Conservation (phyloP, 2,329 filamentous ascomycete species). For the Pestalotiopsis sp. region DNA sequence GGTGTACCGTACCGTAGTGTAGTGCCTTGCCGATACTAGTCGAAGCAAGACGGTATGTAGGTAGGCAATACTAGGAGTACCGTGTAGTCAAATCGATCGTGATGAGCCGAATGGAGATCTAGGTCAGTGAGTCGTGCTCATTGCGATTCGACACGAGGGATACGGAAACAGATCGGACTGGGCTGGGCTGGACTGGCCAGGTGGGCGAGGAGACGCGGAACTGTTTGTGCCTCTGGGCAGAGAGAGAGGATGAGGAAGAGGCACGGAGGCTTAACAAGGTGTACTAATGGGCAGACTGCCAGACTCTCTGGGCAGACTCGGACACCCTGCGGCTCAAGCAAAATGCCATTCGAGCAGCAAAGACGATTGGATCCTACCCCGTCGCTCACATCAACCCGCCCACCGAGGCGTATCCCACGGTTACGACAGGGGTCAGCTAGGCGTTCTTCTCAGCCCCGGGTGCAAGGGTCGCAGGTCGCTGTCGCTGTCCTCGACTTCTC, state of each 20-base stretch:
- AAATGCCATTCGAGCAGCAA: slow-evolving; percentile 2
- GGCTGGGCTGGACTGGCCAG: background rate
- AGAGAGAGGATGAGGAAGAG: background rate
- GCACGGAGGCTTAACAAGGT: slow-evolving; percentile 8
- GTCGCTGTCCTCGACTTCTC: background rate
- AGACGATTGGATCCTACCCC: slow-evolving; percentile 4
- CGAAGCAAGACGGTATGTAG: too few species aligned
- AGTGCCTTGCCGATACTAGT: too few species aligned
- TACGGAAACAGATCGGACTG: too few species aligned
- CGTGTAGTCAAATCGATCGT: background rate
- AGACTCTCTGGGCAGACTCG: slow-evolving; percentile 6
- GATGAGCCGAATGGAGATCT: background rate
- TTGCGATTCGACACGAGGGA: background rate
- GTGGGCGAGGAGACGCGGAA: too few species aligned
- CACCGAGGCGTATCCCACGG: slow-evolving; percentile 17
- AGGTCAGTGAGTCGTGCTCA: background rate
- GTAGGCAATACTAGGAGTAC: background rate
- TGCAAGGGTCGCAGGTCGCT: background rate
- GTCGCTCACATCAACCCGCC: slow-evolving; percentile 11
- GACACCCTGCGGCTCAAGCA: slow-evolving; percentile 10
- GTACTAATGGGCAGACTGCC: slow-evolving; percentile 10
- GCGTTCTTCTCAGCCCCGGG: slow-evolving; percentile 24
- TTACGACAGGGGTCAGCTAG: slow-evolving; percentile 3
- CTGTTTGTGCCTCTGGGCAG: slow-evolving; percentile 2
- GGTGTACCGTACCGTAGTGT: too few species aligned